phyloP scores from a whole-genome alignment of 768 basidiomycete species.

The Tulasnella sp. region DNA sequence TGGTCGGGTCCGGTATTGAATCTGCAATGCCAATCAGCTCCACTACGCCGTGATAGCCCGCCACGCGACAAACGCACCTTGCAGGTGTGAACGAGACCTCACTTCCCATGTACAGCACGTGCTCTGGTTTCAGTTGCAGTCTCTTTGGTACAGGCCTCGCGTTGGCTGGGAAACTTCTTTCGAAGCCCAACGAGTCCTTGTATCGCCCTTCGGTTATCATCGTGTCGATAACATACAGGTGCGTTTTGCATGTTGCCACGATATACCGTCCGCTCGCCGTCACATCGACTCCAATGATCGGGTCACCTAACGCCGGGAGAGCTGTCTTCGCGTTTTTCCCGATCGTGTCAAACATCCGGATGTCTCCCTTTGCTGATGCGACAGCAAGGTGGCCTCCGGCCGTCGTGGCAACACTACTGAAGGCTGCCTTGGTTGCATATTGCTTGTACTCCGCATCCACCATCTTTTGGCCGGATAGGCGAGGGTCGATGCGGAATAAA shows the following conservation, averaged over 20 bases:
- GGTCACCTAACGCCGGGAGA: conserved; percentile 85
- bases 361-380: conserved; percentile 92
- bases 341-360: conserved; percentile 85
- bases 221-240: conserved; percentile 87
- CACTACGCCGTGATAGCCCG: not conserved
- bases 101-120: conserved; percentile 87
- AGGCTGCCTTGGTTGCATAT: conserved; percentile 88
- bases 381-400: conserved; percentile 78
- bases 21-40: conserved; percentile 31
- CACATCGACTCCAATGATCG: conserved; percentile 88
- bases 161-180: conserved; percentile 87
- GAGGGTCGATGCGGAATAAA: conserved; percentile 95
- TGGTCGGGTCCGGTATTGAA: conserved; percentile 86
- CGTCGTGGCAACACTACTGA: conserved; percentile 86
- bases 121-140: conserved; percentile 78
- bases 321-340: conserved; percentile 99
- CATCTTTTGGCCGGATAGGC: conserved; percentile 81
- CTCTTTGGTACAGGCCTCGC: conserved; percentile 85
- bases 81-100: conserved; percentile 84
- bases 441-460: conserved; percentile 94
- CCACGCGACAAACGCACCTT: conserved; percentile 37
- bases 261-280: conserved; percentile 90
- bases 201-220: conserved; percentile 85
- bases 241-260: conserved; percentile 89
- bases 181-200: conserved; percentile 74